Evolutionary conservation across 495 filamentous ascomycete genomes (phyloP).

Genomic region (Penicillium taxi): DNA sequence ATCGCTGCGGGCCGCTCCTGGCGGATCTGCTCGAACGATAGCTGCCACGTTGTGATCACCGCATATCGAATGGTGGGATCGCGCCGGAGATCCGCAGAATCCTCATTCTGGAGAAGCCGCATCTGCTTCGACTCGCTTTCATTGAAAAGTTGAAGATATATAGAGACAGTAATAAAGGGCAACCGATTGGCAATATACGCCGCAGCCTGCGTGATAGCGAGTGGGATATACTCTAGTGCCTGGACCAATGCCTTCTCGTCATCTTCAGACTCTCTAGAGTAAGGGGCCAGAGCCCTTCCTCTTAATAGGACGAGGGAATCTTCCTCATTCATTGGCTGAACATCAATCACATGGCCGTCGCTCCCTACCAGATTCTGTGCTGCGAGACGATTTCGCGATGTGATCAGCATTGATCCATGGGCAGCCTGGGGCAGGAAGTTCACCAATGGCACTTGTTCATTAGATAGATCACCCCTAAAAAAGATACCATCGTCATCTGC

Average conservation of each 20-base stretch:
- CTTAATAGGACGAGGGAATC: too few relatives aligned
- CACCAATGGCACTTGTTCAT: conserved; percentile 9
- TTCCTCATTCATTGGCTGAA: conserved; percentile 25
- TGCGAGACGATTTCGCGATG: conserved; percentile 27
- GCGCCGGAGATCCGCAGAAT: conserved; percentile 15
- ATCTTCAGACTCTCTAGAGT: conserved; percentile 8
- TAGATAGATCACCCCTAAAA: conserved; percentile 10
- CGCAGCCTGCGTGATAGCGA: conserved; percentile 29
- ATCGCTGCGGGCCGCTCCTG: conserved; percentile 19
- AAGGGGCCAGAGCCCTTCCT: conserved; percentile 5
- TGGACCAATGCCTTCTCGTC: conserved; percentile 14
- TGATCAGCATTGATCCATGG: conserved; percentile 14
- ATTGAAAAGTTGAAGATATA: conserved; percentile 12
- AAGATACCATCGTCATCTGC: conserved; percentile 23
- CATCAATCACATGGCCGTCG: conserved; percentile 11
- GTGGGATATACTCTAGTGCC: conserved; percentile 24
- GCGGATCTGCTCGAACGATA: conserved; percentile 41
- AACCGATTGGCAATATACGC: conserved; percentile 22
- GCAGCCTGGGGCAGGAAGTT: conserved; percentile 23
- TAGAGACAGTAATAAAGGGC: conserved; percentile 7
- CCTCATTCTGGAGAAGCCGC: conserved; percentile 9
- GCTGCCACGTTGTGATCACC: conserved; percentile 37
- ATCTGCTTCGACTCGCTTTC: conserved; percentile 11
- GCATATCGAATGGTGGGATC: conserved; percentile 24
- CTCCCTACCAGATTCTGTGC: conserved; percentile 16